Evolutionary conservation across 2,329 filamentous ascomycete species (phyloP).

Genomic region (Beauveria varroae): DNA sequence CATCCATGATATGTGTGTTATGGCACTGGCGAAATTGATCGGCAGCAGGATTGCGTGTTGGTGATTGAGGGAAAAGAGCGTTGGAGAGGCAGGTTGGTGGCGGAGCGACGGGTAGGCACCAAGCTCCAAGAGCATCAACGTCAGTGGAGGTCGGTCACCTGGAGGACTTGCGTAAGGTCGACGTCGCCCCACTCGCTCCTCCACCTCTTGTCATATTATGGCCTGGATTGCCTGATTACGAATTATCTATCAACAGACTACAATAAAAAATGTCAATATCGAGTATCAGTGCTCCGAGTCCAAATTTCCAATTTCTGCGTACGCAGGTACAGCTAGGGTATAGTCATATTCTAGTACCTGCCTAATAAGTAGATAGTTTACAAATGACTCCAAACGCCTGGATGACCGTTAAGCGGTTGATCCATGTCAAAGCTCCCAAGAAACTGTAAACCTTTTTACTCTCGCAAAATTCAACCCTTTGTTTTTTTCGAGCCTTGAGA

Average conservation of each 20-base stretch:
- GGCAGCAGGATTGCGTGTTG: not conserved
- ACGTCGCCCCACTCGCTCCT: slow-evolving; percentile 6
- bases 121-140: slow-evolving; percentile 8
- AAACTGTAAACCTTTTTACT: not conserved
- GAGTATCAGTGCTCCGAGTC: no score
- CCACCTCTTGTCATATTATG: not conserved
- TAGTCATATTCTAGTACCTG: not conserved
- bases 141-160: slow-evolving; percentile 9
- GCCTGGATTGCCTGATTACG: not conserved
- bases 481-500: no score
- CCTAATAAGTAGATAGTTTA: not conserved
- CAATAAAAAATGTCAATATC: no score
- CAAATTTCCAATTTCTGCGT: not conserved
- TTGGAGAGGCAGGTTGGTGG: slow-evolving; percentile 3
- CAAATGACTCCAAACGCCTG: slow-evolving; percentile 2
- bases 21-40: not conserved
- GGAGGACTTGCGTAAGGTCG: slow-evolving; percentile 4
- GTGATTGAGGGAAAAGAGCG: not conserved
- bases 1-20: slow-evolving; percentile 31
- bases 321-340: not conserved
- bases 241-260: no score
- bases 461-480: not conserved
- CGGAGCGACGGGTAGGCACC: slow-evolving; percentile 5
- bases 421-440: not conserved
- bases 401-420: not conserved